Conservation (phyloP, 2,329 filamentous ascomycete genomes). For the Colletotrichum sp. region DNA sequence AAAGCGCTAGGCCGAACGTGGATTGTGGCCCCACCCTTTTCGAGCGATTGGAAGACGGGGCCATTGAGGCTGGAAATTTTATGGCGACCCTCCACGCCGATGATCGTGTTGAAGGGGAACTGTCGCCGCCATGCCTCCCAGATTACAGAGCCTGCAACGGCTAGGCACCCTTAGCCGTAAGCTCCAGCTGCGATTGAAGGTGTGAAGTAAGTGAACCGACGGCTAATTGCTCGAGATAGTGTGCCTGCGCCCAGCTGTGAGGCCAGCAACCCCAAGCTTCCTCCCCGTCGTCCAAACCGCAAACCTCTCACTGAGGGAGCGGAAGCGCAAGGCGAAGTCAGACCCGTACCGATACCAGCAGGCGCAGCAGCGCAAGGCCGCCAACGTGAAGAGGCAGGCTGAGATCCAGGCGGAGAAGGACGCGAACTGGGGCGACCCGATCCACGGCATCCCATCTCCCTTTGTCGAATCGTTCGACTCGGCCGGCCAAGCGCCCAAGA, state of each 20-base stretch:
- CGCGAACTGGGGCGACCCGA: conserved; percentile 73
- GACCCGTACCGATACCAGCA: conserved; percentile 87
- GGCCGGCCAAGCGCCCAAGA: conserved; percentile 52
- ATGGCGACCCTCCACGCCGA: conserved; percentile 13
- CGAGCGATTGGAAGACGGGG: background rate
- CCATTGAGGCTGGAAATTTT: conserved; percentile 18
- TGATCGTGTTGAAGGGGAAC: conserved; percentile 21
- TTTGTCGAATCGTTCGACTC: conserved; percentile 84
- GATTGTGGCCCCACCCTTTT: background rate
- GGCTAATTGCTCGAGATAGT: conserved; percentile 45
- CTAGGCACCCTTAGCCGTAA: conserved; percentile 66
- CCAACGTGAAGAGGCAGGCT: conserved; percentile 77
- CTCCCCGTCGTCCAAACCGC: conserved; percentile 69
- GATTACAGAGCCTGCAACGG: conserved; percentile 65
- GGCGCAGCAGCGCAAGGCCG: conserved; percentile 81
- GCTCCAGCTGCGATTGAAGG: conserved; percentile 25
- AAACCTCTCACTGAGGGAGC: conserved; percentile 65
- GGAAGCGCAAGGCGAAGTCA: conserved; percentile 69
- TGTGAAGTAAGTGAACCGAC: conserved; percentile 1
- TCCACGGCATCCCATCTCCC: conserved; percentile 79
- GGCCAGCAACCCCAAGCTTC: conserved; percentile 51
- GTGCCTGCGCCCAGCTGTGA: conserved; percentile 61
- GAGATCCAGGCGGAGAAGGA: conserved; percentile 71
- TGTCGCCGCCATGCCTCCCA: conserved; percentile 66
- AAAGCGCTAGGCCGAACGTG: conserved; percentile 23